These are phyloP conservation scores for Phytophthora pseudosyringae DNA, from an alignment of 352 stramenopile species.

Conservation along the genomic window DNA sequence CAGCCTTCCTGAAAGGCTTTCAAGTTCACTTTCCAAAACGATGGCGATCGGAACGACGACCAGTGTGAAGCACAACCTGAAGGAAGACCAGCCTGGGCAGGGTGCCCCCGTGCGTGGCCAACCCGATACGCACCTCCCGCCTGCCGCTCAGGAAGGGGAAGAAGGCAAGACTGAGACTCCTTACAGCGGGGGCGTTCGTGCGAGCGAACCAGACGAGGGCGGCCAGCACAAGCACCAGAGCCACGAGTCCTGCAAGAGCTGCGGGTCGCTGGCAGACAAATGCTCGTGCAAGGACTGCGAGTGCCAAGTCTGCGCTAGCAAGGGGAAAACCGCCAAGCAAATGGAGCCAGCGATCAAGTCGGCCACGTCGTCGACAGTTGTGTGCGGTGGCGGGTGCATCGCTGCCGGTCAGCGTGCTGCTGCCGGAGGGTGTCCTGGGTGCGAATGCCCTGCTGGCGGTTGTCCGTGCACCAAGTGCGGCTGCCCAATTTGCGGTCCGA, in stretches of 20 bases:
- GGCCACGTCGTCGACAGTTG: constrained; percentile 24
- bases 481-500: constrained; percentile 22
- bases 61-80: constrained; percentile 31
- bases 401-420: constrained; percentile 23
- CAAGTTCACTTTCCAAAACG: constrained; percentile 26
- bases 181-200: background rate
- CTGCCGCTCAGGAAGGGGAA: constrained; percentile 8
- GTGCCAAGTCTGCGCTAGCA: constrained; percentile 37
- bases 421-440: constrained; percentile 25
- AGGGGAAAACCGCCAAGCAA: background rate
- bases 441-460: constrained; percentile 18
- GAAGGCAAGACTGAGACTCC: constrained; percentile 10
- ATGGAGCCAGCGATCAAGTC: constrained; percentile 34
- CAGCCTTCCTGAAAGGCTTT: background rate
- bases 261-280: constrained; percentile 30
- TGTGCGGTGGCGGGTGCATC: constrained; percentile 28
- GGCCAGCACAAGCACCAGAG: constrained; percentile 11
- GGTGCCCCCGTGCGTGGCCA: constrained; percentile 3
- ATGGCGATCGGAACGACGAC: constrained; percentile 35
- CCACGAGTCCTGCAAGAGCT: constrained; percentile 34
- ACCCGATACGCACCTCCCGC: constrained; percentile 1
- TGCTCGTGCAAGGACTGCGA: constrained; percentile 45
- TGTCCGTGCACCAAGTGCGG: constrained; percentile 32
- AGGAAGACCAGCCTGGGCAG: constrained; percentile 5
- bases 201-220: background rate